These are phyloP conservation scores for Aspergillus bombycis DNA, from an alignment of 2,329 filamentous ascomycete genomes.

Conservation along the genomic window DNA sequence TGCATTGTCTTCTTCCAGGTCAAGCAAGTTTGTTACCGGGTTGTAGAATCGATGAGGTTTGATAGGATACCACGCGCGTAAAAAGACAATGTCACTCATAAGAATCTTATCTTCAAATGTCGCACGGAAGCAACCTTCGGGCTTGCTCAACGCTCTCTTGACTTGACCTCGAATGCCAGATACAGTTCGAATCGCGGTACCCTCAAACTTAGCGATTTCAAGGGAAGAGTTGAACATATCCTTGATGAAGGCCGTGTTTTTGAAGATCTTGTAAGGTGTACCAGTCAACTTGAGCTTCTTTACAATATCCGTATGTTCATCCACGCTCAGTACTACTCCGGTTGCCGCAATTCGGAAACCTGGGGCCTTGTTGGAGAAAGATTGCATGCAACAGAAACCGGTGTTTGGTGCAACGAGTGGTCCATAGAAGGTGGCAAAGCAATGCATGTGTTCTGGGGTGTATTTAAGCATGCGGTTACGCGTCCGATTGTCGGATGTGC, in stretches of 20 bases:
- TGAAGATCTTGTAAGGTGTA: conserved; percentile 95
- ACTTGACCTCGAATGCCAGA: conserved; percentile 95
- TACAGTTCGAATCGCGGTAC: conserved; percentile 91
- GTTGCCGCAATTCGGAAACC: conserved; percentile 95
- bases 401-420: conserved; percentile 95
- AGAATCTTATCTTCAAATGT: conserved; percentile 99
- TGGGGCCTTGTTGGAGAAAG: conserved; percentile 78
- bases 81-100: conserved; percentile 93
- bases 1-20: conserved; percentile 43
- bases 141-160: conserved; percentile 90
- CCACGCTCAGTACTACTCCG: conserved; percentile 89
- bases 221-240: conserved; percentile 95
- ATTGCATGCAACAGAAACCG: conserved; percentile 91
- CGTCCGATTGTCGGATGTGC: conserved; percentile 89
- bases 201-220: conserved; percentile 98
- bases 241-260: conserved; percentile 98
- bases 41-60: conserved; percentile 97
- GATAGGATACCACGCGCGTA: conserved; percentile 95
- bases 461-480: conserved; percentile 99
- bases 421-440: conserved; percentile 93
- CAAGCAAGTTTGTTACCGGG: conserved; percentile 88
- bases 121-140: conserved; percentile 92
- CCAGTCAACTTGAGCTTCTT: conserved; percentile 99
- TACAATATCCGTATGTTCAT: conserved; percentile 95
- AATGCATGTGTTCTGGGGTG: conserved; percentile 99